phyloP scores from a whole-genome alignment of 225 moss, liverwort and hornwort genomes.

The Ulota crispa region DNA sequence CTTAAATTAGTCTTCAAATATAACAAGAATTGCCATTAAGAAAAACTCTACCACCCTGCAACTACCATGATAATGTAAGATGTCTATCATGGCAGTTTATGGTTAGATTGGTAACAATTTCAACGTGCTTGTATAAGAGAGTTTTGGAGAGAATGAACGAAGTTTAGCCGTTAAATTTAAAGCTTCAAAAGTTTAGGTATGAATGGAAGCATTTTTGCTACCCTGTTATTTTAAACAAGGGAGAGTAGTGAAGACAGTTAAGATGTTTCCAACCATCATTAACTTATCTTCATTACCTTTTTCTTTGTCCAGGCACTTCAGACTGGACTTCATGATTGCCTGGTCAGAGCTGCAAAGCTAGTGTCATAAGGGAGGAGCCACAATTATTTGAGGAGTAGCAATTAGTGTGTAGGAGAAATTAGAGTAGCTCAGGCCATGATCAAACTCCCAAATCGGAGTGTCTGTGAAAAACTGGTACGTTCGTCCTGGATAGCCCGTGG shows the following conservation, averaged over 20 bases:
- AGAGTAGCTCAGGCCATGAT: slow-evolving; percentile 66
- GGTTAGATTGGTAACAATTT: no score
- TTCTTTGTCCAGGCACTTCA: slow-evolving; percentile 27
- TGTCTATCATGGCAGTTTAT: no score
- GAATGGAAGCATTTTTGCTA: not conserved
- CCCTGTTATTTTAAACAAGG: not conserved
- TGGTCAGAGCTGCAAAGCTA: slow-evolving; percentile 52
- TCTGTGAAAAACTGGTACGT: slow-evolving; percentile 75
- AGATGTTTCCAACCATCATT: not conserved
- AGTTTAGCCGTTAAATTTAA: no score
- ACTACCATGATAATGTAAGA: no score
- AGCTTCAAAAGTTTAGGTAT: no score
- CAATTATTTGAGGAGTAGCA: slow-evolving; percentile 36
- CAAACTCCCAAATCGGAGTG: slow-evolving; percentile 56
- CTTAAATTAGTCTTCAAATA: no score
- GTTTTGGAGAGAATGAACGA: no score
- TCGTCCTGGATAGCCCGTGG: slow-evolving; percentile 57
- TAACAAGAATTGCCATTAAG: no score
- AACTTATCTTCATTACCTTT: slow-evolving; percentile 21
- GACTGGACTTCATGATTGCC: slow-evolving; percentile 28
- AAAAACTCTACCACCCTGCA: no score
- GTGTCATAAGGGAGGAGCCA: slow-evolving; percentile 40
- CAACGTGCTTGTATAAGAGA: no score
- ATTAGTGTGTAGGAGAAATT: slow-evolving; percentile 28
- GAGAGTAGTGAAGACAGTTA: not conserved